Evolutionary conservation across 306 rosid genomes (phyloP), one percentile per base, ranked within the genome.

Genomic region (Gleditsia sinensis): DNA sequence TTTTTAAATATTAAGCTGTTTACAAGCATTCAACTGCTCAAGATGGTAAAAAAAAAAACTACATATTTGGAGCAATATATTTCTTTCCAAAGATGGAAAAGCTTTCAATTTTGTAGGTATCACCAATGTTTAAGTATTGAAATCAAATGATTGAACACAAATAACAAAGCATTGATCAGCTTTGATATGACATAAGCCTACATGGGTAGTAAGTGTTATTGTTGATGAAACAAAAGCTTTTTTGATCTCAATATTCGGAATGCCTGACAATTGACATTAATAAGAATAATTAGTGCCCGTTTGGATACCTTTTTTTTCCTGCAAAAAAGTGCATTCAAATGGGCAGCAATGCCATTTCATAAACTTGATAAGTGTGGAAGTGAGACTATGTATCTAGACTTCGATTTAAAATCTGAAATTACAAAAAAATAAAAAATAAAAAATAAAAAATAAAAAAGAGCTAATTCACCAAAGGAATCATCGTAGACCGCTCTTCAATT

Each of bases 381-480:
- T 42, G 53, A 45, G 63, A 8, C 45, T 50, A 33, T 14, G 66
- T 53, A 76, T 71, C 76, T 14, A 59, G 45, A 51, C 57, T 67
- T 36, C 9, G 61, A 63, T 23, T 3, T 16, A 30, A 54, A 65
- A 30, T 1, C 1, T 16, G 46, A 55, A 75, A 33, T 39, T 23
- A 30, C 37, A 69, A 28, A 16, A 12, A 4, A 36, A 6, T 6
- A 3, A 32, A 14, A 19, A 33, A 6, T 1, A 43, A 6, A 12
- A 34, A 5, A 34, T 2, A 8, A 30, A 36, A 21, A 19, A 24
- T 3, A 68, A 36, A 66, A 36, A 37, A 12, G 24, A 28, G 17
- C 54, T 54, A 69, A 9, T 30, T 32, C 56, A 17, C n/a, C 60
- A 8, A 58, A 21, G 37, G 66, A 64, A 62, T 24, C 32, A 64